Percentiles rank a stretch among this genome's conserved stretches.
These are phyloP conservation scores for Cyclostephanos tholiformis DNA, from an alignment of 108 stramenopile genomes.

Conservation along the genomic window DNA sequence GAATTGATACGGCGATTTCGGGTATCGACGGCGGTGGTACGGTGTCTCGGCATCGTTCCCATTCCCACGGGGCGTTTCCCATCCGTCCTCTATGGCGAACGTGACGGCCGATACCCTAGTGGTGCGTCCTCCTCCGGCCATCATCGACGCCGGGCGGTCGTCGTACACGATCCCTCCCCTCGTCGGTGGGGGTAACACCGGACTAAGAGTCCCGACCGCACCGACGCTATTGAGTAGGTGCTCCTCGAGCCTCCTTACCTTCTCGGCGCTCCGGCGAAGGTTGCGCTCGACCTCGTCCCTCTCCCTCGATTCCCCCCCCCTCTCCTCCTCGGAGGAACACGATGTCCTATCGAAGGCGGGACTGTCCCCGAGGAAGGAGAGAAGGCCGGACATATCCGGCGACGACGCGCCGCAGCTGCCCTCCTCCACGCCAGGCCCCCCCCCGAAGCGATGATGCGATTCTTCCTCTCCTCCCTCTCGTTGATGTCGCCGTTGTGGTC, in stretches of 20 bases:
- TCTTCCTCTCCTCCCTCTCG: neutral
- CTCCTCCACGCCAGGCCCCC: neutral
- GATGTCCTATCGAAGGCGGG: conserved; percentile 16
- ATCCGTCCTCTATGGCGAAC: conserved; percentile 9
- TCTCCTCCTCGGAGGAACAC: neutral
- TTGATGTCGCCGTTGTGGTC: neutral
- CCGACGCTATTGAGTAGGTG: conserved; percentile 12
- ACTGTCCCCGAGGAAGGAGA: conserved; percentile 26
- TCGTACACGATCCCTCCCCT: neutral
- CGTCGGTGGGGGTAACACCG: neutral
- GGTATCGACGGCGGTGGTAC: neutral
- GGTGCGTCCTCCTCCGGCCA: neutral
- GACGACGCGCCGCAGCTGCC: conserved; percentile 1
- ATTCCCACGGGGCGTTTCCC: neutral
- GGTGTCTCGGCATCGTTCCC: neutral
- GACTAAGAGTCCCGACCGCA: neutral
- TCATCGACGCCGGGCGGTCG: neutral
- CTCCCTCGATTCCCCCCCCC: neutral
- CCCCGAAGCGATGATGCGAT: neutral
- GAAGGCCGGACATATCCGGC: conserved; percentile 12
- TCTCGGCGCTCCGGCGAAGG: conserved; percentile 10
- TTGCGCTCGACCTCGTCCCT: conserved; percentile 8
- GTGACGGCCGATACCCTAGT: neutral
- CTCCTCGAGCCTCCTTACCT: conserved; percentile 12
- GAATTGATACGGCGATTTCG: neutral